A percentile compares a stretch with the other conserved stretches of the same genome.
Conservation (phyloP, 2,329 filamentous ascomycete species). For the Claviceps sorghi region DNA sequence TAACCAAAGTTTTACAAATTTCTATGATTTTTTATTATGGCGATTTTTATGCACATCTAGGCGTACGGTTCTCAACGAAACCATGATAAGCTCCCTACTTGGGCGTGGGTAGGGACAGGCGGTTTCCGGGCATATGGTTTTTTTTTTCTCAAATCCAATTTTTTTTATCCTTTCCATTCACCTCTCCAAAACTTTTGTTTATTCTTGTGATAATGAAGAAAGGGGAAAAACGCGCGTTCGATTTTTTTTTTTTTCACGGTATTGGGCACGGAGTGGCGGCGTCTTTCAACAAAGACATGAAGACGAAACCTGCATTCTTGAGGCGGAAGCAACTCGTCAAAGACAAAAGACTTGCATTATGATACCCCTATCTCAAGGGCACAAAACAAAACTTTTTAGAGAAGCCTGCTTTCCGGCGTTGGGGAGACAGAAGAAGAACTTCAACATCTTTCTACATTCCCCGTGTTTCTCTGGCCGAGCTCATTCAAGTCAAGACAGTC, state of each 20-base stretch:
- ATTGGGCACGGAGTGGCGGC: conserved; percentile 23
- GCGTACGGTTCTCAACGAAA: conserved; percentile 35
- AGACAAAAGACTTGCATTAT: conserved; percentile 23
- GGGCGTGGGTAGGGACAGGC: conserved; percentile 18
- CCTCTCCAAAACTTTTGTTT: conserved; percentile 7
- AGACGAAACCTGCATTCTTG: conserved; percentile 24
- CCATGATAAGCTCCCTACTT: conserved; percentile 19
- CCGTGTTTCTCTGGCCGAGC: conserved; percentile 25
- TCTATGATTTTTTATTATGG: conserved; percentile 23
- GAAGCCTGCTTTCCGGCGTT: conserved; percentile 23
- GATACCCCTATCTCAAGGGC: conserved; percentile 22
- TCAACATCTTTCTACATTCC: conserved; percentile 32
- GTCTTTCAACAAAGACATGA: conserved; percentile 34
- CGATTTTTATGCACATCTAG: conserved; percentile 22
- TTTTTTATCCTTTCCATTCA: conserved; percentile 6
- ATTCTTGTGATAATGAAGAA: conserved; percentile 8
- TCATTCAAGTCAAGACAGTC: conserved; percentile 20
- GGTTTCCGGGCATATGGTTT: conserved; percentile 21
- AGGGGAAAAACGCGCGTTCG: background rate
- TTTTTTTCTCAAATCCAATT: conserved; percentile 3
- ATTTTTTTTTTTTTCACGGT: conserved; percentile 18
- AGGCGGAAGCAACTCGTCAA: conserved; percentile 17
- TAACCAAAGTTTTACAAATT: conserved; percentile 14
- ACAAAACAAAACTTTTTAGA: conserved; percentile 14
- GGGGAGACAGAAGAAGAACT: conserved; percentile 30